Conservation (phyloP, 164 flowering plant genomes). For the Chloranthus sessilifolius region DNA sequence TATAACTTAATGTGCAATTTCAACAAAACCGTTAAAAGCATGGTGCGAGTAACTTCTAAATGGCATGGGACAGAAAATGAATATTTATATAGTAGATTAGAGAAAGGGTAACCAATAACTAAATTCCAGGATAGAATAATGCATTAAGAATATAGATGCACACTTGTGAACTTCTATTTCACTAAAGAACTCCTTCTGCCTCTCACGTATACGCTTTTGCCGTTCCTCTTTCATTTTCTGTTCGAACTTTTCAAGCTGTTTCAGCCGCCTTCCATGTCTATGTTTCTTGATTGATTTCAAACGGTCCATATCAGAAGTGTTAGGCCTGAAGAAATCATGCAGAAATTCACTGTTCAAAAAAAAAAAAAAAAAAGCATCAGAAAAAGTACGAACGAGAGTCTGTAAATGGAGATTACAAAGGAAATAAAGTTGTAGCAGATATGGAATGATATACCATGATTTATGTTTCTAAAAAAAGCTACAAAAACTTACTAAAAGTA, state of each 20-base stretch:
- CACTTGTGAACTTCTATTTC: slow-evolving; percentile 95
- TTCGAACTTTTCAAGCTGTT: slow-evolving; percentile 87
- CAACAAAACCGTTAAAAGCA: no score
- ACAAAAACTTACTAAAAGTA: no score
- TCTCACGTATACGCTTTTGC: slow-evolving; percentile 87
- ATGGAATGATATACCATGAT: neutral
- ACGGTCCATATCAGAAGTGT: slow-evolving; percentile 68
- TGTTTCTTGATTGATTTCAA: slow-evolving; percentile 79
- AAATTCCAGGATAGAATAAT: neutral
- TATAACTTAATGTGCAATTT: no score
- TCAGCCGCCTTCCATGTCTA: slow-evolving; percentile 85
- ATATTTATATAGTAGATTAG: no score
- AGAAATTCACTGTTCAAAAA: slow-evolving; percentile 63
- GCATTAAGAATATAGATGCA: slow-evolving; percentile 16
- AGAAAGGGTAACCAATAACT: neutral
- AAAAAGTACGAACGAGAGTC: no score
- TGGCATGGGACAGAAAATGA: no score
- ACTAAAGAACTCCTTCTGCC: slow-evolving; percentile 96
- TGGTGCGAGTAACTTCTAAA: no score
- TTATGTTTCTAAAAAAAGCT: no score
- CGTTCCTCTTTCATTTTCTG: slow-evolving; percentile 99
- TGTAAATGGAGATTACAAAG: no score
- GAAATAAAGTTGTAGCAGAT: neutral
- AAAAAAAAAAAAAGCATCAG: neutral
- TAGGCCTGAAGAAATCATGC: slow-evolving; percentile 84